phyloP scores from a whole-genome alignment of 2,329 filamentous ascomycete species.

The Colletotrichum graminicola region DNA sequence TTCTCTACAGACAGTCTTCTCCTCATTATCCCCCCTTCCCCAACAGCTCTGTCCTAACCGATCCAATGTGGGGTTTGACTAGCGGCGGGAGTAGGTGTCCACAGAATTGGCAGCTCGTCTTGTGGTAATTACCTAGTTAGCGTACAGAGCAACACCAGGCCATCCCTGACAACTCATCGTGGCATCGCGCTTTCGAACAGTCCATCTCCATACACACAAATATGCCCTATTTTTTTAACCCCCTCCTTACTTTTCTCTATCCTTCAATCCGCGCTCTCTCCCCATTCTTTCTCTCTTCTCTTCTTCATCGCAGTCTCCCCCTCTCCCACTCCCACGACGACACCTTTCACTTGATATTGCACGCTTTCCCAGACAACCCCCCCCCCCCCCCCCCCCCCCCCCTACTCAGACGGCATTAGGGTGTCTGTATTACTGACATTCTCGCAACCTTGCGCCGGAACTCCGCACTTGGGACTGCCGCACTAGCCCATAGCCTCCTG shows the following conservation, averaged over 20 bases:
- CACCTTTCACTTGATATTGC: background rate
- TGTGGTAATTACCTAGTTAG: background rate
- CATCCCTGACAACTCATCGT: slow-evolving; percentile 29
- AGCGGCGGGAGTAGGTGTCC: background rate
- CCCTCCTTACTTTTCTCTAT: background rate
- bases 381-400: no score
- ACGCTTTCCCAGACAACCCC: background rate
- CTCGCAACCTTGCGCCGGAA: no score
- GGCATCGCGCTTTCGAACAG: slow-evolving; percentile 15
- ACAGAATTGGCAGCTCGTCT: slow-evolving; percentile 1
- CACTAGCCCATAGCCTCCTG: no score
- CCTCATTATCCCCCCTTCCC: background rate
- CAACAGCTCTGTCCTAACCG: background rate
- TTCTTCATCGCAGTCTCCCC: background rate
- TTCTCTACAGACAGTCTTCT: background rate
- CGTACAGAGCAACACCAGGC: slow-evolving; percentile 15
- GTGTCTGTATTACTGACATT: no score
- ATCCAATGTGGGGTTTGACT: background rate
- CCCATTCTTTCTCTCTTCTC: no score
- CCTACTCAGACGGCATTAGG: no score
- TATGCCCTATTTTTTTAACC: background rate
- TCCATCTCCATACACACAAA: slow-evolving; percentile 4
- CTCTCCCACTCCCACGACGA: no score
- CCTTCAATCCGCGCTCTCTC: background rate
- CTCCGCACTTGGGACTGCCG: no score